Conservation (phyloP, 2,329 filamentous ascomycete species). For the Ilyonectria mors-panacis region DNA sequence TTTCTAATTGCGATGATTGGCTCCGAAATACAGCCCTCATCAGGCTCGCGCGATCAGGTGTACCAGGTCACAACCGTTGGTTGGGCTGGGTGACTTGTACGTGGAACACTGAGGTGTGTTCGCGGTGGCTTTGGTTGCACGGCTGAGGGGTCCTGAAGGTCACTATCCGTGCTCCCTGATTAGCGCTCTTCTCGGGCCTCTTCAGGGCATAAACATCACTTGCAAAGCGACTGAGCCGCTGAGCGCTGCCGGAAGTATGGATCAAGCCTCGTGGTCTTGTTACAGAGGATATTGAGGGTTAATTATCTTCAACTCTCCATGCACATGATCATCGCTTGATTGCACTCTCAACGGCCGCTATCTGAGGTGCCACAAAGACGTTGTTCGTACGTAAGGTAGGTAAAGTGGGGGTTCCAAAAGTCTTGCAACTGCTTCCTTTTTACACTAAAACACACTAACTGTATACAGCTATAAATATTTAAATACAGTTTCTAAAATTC, state of each 20-base stretch:
- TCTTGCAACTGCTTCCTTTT: no score
- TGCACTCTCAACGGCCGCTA: neutral
- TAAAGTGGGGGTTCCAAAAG: no score
- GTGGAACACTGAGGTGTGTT: conserved; percentile 5
- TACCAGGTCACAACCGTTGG: conserved; percentile 15
- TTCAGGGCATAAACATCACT: neutral
- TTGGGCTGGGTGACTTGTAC: conserved; percentile 38
- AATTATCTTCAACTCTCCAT: neutral
- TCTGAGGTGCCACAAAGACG: no score
- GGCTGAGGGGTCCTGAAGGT: conserved; percentile 12
- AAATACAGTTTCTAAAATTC: no score
- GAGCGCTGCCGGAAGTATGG: neutral
- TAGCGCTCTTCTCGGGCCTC: conserved; percentile 9
- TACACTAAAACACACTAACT: no score
- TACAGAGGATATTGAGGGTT: neutral
- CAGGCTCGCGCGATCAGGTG: no score
- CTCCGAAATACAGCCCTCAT: no score
- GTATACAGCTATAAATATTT: no score
- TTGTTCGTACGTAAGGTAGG: no score
- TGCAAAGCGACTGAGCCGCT: neutral
- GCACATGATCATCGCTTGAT: neutral
- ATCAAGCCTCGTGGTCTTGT: neutral
- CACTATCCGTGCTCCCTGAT: conserved; percentile 9
- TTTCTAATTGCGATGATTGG: no score
- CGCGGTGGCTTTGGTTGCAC: neutral